A percentile compares a stretch with the other conserved stretches of the same genome.
Evolutionary conservation across 2,329 filamentous ascomycete species (phyloP).

Genomic region (Colletotrichum camelliae): DNA sequence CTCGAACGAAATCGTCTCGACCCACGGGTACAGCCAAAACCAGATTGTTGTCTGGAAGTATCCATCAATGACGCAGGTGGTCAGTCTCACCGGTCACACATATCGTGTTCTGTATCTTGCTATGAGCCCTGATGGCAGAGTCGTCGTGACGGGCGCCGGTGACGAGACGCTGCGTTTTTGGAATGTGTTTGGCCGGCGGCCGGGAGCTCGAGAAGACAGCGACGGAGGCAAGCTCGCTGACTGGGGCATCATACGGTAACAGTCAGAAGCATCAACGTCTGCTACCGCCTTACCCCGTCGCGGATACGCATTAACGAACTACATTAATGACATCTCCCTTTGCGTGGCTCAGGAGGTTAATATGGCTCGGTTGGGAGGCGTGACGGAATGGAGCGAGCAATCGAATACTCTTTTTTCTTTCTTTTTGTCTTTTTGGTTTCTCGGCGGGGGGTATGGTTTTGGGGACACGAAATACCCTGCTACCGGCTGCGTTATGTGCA

Average conservation of each 20-base stretch:
- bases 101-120: slow-evolving; percentile 95
- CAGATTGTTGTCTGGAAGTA: slow-evolving; percentile 99
- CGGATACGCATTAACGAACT: not conserved
- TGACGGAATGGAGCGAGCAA: not conserved
- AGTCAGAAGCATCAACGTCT: not conserved
- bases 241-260: slow-evolving; percentile 82
- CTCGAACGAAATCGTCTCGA: slow-evolving; percentile 96
- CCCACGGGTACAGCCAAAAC: slow-evolving; percentile 96
- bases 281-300: not conserved
- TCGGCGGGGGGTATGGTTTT: not conserved
- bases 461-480: slow-evolving; percentile 15
- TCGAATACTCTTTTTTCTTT: not conserved
- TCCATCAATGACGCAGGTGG: slow-evolving; percentile 96
- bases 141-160: slow-evolving; percentile 93
- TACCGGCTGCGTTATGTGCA: slow-evolving; percentile 18
- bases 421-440: not conserved
- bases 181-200: slow-evolving; percentile 90
- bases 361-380: not conserved
- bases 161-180: slow-evolving; percentile 97
- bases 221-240: slow-evolving; percentile 71
- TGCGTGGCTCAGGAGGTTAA: not conserved
- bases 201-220: slow-evolving; percentile 73
- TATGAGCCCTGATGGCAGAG: slow-evolving; percentile 95
- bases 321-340: not conserved
- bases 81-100: slow-evolving; percentile 93